Conservation (phyloP, 1,284 basidiomycete species). For the Caloboletus firmus region DNA sequence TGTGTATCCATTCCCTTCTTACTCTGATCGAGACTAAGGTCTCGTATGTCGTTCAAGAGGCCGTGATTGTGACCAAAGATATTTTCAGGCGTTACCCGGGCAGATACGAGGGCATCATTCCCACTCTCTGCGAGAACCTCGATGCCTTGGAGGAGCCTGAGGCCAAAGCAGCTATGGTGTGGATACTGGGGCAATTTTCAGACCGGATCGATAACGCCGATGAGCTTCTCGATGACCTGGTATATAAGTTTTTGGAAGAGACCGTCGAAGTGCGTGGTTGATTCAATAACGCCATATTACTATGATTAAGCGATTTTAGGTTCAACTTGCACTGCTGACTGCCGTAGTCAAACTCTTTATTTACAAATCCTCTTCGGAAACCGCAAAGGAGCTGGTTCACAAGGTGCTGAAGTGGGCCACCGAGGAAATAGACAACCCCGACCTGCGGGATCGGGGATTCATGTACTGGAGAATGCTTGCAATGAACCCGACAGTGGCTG, state of each 20-base stretch:
- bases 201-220: conserved; percentile 96
- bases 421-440: conserved; percentile 96
- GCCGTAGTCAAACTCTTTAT: conserved; percentile 97
- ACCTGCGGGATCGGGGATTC: conserved; percentile 94
- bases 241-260: conserved; percentile 93
- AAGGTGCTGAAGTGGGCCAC: conserved; percentile 97
- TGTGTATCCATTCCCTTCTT: conserved; percentile 87
- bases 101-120: conserved; percentile 94
- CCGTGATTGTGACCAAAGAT: conserved; percentile 96
- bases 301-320: conserved; percentile 48
- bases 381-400: conserved; percentile 88
- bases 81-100: conserved; percentile 98
- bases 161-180: conserved; percentile 95
- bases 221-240: conserved; percentile 90
- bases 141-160: conserved; percentile 95
- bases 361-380: conserved; percentile 83
- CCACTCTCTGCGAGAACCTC: conserved; percentile 88
- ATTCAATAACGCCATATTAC: background rate
- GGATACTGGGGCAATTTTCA: conserved; percentile 98
- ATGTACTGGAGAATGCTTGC: conserved; percentile 99
- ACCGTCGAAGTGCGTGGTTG: conserved; percentile 69
- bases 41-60: conserved; percentile 96
- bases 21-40: conserved; percentile 92
- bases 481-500: conserved; percentile 86
- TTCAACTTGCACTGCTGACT: conserved; percentile 93